Conservation (phyloP, 768 basidiomycete species). For the Leccinum rimulosum region DNA sequence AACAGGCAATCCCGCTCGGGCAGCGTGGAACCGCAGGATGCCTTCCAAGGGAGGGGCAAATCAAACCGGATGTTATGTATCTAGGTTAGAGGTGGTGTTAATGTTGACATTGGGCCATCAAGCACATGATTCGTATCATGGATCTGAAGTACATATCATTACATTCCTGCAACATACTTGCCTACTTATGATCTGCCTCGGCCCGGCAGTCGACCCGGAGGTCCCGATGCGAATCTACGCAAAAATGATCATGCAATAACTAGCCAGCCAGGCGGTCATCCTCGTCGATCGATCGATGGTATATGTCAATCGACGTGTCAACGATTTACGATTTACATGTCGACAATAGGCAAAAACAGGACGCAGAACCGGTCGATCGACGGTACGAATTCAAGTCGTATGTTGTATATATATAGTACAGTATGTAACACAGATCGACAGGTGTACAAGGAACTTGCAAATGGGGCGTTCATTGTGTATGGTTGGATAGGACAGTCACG, state of each 20-base stretch:
- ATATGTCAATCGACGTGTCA: not conserved
- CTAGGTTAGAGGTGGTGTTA: no score
- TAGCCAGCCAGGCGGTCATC: not conserved
- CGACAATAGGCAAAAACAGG: not conserved
- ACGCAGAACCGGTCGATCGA: not conserved
- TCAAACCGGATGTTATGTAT: not conserved
- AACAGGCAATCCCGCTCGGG: not conserved
- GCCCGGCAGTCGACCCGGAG: not conserved
- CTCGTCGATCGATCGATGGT: not conserved
- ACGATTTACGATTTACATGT: not conserved
- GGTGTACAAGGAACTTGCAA: no score
- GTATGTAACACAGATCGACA: no score
- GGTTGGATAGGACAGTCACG: no score
- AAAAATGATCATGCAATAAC: not conserved
- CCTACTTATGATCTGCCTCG: not conserved
- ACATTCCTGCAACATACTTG: no score
- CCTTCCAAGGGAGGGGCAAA: no score
- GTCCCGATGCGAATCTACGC: not conserved
- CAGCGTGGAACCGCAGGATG: not conserved
- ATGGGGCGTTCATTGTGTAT: no score
- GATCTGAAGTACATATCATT: not conserved
- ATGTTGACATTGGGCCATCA: not conserved
- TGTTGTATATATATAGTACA: no score
- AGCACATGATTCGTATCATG: not conserved
- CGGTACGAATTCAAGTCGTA: not conserved